Evolutionary conservation across 2,329 filamentous ascomycete genomes (phyloP), one percentile per base, ranked within the genome.

Genomic region (Leptographium wingfieldii): DNA sequence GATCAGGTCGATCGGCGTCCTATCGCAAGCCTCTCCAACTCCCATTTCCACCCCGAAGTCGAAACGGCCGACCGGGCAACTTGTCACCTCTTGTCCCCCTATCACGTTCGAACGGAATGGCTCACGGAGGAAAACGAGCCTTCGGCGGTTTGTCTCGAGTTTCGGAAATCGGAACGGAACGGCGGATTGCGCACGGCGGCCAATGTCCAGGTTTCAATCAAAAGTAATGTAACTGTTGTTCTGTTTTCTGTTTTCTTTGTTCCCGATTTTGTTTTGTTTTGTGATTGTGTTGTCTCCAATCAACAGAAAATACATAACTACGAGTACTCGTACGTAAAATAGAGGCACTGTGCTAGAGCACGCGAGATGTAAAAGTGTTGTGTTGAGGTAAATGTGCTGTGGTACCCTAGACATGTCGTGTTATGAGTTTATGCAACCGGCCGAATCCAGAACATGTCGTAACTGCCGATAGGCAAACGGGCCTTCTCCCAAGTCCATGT

Each of bases 1-100:
- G 40, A 57, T 59, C 63, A 60, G 59, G 31, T 61, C 63, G 63
- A 62, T 59, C 63, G 62, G 56, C 55, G 56, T 31, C 46, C 40
- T 59, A 43, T 35, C 35, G 38, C 58, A 38, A 54, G 38, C 35
- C 35, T 38, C 35, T 38, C 11, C 51, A 14, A 40, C 33, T 25
- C 25, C 10, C 35, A 40, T 33, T 14, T 51, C 31, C 27, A 48
- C 29, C 29, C 40, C 43, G 43, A 31, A n/a, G 4, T 22, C 35
- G 11, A 27, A 33, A 16, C 29, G 56, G n/a, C 46, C 43, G 43
- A 10, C 43, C 31, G 56, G 56, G 14, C 33, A 19, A n/a, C 53
- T 29, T 35, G 25, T 27, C 33, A 25, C 43, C 55, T 48, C 22
- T n/a, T 29, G 25, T 46, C 40, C 25, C 52, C 31, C 31, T 38